Conservation (phyloP, 345 rosid genomes). For the Citrus maxima region DNA sequence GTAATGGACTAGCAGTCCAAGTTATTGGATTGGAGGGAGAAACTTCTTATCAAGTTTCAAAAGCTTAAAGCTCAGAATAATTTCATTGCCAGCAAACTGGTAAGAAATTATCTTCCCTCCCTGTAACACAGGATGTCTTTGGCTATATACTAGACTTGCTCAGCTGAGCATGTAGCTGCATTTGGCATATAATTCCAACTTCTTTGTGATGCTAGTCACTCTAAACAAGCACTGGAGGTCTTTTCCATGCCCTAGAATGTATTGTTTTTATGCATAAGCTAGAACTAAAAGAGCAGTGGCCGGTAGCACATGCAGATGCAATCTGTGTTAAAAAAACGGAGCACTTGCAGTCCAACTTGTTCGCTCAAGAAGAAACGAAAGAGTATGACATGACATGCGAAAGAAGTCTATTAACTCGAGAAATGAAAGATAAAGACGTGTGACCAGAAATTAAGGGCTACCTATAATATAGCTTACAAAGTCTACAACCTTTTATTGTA, state of each 20-base stretch:
- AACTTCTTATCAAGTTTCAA: background rate
- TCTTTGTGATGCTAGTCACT: background rate
- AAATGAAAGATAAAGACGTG: background rate
- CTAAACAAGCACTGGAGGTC: too few relatives aligned
- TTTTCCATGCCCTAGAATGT: too few relatives aligned
- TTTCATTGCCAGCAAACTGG: background rate
- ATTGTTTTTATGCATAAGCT: background rate
- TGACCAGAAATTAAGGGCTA: conserved; percentile 5
- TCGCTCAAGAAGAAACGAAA: background rate
- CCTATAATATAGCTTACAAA: background rate
- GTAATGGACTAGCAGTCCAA: background rate
- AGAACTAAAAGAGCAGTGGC: background rate
- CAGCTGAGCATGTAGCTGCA: background rate
- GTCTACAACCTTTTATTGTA: background rate
- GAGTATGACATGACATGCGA: background rate
- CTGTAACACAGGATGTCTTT: background rate
- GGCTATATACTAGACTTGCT: background rate
- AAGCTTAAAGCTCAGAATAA: background rate
- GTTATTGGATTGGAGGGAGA: background rate
- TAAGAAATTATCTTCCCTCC: background rate
- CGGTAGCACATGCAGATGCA: background rate
- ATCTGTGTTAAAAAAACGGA: too few relatives aligned
- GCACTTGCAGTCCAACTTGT: background rate
- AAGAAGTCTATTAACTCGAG: background rate
- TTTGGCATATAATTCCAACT: background rate